Evolutionary conservation across 768 basidiomycete species (phyloP).

Genomic region (Tricholoma sp.): DNA sequence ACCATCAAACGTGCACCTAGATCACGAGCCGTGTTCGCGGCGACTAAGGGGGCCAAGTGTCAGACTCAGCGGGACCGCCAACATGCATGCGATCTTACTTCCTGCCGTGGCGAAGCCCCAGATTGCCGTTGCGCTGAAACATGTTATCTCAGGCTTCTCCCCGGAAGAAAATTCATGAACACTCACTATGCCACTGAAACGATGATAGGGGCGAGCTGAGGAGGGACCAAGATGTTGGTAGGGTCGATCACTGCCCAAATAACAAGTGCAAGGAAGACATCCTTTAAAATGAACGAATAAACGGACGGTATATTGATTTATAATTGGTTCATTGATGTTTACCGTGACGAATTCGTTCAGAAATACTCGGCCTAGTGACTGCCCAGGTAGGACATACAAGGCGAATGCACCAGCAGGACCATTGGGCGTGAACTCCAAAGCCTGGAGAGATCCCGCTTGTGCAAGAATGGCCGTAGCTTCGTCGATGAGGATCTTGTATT

Average conservation of each 20-base stretch:
- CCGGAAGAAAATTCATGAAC: background rate
- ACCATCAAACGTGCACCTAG: slow-evolving; percentile 63
- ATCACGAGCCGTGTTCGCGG: slow-evolving; percentile 66
- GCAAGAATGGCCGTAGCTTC: slow-evolving; percentile 26
- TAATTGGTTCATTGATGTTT: slow-evolving; percentile 10
- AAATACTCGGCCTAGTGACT: slow-evolving; percentile 41
- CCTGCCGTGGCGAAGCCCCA: slow-evolving; percentile 57
- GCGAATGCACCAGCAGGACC: slow-evolving; percentile 50
- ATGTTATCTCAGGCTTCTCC: background rate
- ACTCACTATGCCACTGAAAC: slow-evolving; percentile 60
- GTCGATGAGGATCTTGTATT: slow-evolving; percentile 51
- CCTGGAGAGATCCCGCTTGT: slow-evolving; percentile 20
- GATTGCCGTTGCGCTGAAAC: slow-evolving; percentile 46
- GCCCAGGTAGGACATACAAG: slow-evolving; percentile 41
- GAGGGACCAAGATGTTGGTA: slow-evolving; percentile 54
- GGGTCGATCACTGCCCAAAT: slow-evolving; percentile 54
- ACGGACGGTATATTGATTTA: too few species aligned
- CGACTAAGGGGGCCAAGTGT: slow-evolving; percentile 30
- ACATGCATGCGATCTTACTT: slow-evolving; percentile 26
- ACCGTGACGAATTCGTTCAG: slow-evolving; percentile 56
- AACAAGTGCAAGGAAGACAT: slow-evolving; percentile 21
- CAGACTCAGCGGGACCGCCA: background rate
- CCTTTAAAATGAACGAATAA: slow-evolving; percentile 30
- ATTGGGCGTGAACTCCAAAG: slow-evolving; percentile 30
- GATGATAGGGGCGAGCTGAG: slow-evolving; percentile 44